Evolutionary conservation across 768 basidiomycete species (phyloP).

Genomic region (Leccinellum albellum): DNA sequence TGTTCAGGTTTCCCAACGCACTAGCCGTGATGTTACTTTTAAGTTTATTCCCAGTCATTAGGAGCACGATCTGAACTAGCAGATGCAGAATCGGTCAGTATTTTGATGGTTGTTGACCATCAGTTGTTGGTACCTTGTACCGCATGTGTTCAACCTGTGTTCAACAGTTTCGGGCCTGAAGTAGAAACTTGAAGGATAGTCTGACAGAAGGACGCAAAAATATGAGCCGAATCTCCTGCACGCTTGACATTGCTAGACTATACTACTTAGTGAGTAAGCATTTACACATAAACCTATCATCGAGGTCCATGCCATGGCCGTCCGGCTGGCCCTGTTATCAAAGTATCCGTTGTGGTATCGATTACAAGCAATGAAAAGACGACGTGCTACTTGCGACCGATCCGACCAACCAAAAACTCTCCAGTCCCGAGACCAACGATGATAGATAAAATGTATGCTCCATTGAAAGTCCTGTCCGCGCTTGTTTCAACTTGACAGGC

Average conservation of each 20-base stretch:
- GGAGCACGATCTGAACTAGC: background rate
- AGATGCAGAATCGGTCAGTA: too few relatives aligned
- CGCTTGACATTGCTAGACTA: background rate
- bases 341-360: background rate
- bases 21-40: too few relatives aligned
- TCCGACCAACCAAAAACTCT: conserved; percentile 66
- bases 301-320: too few relatives aligned
- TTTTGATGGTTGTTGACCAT: too few relatives aligned
- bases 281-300: background rate
- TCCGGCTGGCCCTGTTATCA: background rate
- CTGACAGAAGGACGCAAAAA: background rate
- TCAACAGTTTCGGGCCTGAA: background rate
- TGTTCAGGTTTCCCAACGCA: background rate
- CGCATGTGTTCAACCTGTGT: background rate
- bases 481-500: conserved; percentile 5
- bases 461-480: conserved; percentile 73
- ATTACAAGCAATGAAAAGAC: background rate
- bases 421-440: conserved; percentile 69
- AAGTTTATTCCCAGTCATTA: background rate
- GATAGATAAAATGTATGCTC: conserved; percentile 70
- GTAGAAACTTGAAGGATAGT: background rate
- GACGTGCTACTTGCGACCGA: conserved; percentile 27
- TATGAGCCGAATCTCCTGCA: background rate
- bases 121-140: background rate
- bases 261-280: background rate